Evolutionary conservation across 2,329 filamentous ascomycete genomes (phyloP), one percentile per base, ranked within the genome.

Genomic region (Niveomyces coronatus): DNA sequence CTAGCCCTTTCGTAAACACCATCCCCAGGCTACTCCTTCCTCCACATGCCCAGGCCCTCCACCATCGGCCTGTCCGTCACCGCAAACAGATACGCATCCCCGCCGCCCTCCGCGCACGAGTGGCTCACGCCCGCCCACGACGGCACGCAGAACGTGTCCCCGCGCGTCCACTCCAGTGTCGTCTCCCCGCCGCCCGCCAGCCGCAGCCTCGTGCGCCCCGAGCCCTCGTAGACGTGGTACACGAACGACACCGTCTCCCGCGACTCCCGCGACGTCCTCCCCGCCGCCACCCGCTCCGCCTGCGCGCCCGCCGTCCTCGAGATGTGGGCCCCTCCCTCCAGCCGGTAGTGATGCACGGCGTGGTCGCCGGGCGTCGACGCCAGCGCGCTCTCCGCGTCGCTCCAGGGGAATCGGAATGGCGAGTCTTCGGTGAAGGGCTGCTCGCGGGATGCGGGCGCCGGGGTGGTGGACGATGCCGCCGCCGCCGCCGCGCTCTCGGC

Each of bases 141-240:
- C 1, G 71, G 70, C 2, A 76, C 55, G 18, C 63, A 67, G 49
- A 75, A 75, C 0, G 68, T 74, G 47, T 76, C 71, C 0, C 64
- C 59, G 8, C 56, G 44, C 27, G 58, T 57, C 70, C 71, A 74
- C 2, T 41, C 38, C 20, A 67, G 54, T 4, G 51, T 55, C 35
- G 57, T 47, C 4, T 54, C 59, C 20, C 54, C 45, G 0, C 53
- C 56, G 0, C 43, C 37, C 0, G 56, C 47, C 0, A 52, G 45
- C 4, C 58, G 55, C n/a, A 74, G 54, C 0, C 53, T 51, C 0
- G 63, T 64, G 19, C 53, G 48, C 0, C 71, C 71, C 1, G 48
- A 50, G 0, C 71, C 72, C 11, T 61, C 53, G 23, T 70, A 60
- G 34, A 72, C 65, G 53, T 76, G 70, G 44, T 71, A 74, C 4